Base-by-base conservation (phyloP, 306 rosid species). In the Amphicarpaea edgeworthii region DNA sequence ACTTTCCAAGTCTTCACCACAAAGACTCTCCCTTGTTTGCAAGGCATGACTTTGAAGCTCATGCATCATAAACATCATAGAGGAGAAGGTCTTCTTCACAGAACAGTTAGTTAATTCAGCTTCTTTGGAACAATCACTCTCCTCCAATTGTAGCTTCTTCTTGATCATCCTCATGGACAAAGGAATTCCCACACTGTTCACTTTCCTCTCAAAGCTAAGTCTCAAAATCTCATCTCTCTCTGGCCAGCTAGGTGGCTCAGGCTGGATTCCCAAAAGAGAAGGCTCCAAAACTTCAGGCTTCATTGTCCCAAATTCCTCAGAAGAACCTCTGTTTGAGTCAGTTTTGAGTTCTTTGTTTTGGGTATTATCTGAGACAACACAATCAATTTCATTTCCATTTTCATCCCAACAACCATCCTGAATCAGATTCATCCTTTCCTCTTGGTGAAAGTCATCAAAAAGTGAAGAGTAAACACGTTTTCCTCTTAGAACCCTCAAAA, bases 31-130 rank as follows among this genome's bases (percentile, higher is more conserved):
- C 81, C 85, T 90, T 2, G 87, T 62, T 62, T 87, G 77, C 76
- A 91, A 66, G 7, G 97, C 88, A 60, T 85, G 77, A 51, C 80
- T 83, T 32, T 91, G 96, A 69, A 92, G 89, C 83, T 88, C 91
- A 6, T 81, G 83, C 45, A 89, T 64, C 19, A 86, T 92, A 37
- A 82, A 86, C 71, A 88, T 79, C 90, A 89, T 83, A 49, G 90
- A 88, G 12, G 88, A 82, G 82, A 92, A 89, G 8, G 87, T 71
- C 72, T 77, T 88, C 76, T 78, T 92, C 69, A 92, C 60, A 37
- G 90, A 82, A 82, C 90, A 86, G 50, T 16, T 10, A 8, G 67
- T 76, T 24, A 54, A 57, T 1, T 82, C 85, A 43, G 81, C 82
- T 43, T 70, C 82, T 11, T 50, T 73, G 5, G 70, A 42, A 73